Base-by-base conservation (phyloP, 2,329 filamentous ascomycete genomes). In the Xylariomycetidae sp. region DNA sequence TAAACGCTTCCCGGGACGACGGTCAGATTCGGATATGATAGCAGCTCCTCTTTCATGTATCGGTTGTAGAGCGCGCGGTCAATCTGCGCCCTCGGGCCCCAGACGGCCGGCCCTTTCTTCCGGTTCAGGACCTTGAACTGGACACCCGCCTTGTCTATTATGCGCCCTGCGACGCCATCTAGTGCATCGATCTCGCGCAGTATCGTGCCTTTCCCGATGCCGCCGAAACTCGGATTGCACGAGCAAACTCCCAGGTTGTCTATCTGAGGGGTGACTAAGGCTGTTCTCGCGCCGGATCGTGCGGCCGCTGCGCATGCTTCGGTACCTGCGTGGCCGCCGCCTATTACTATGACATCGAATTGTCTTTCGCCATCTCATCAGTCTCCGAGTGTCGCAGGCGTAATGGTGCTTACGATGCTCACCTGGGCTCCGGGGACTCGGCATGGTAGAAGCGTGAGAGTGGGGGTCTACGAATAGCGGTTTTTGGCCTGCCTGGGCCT, bases 161-260 rank as follows among this genome's bases (percentile, higher is more conserved):
- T 82, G 22, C 87, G 77, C 0, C 88, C 89, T 0, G 88, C 83
- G 14, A 98, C 68, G 1, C 92, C 92, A 54, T 97, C 92, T 39
- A 98, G 70, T 0, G 92, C 92, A 65, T 98, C 92, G 19, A 98
- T 82, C 62, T 98, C 92, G 26, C 90, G 82, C 31, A 98, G 69
- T 69, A 98, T 96, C 8, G 87, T 97, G 12, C 92, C 92, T 59
- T 98, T 98, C 27, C 92, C 92, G 49, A 98, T 97, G n/a, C 92
- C 92, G 25, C 92, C 92, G 55, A 98, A 94, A 44, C 88, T 51
- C 0, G 49, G 44, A 4, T 49, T 47, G 27, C 48, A 51, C 11
- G 49, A 49, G 31, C 49, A 51, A 11, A 49, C 46, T 10, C 49
- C 49, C 8, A 48, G 36, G 20, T 46, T 51, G 20, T 45, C 41